Base-by-base conservation (phyloP, 805 yeast genomes). In the Monosporozyma siamensis region DNA sequence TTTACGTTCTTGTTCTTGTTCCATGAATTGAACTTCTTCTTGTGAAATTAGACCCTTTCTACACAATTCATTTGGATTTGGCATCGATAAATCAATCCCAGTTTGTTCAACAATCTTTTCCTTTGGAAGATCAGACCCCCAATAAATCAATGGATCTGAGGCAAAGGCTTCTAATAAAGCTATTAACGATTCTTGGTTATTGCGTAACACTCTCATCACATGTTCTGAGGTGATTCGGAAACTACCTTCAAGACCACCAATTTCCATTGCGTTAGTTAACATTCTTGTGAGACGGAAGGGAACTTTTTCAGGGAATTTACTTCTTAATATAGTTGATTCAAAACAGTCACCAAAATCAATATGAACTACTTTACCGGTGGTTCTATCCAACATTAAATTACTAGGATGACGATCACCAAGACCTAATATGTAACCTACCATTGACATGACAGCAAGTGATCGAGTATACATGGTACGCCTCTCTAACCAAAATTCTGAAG, bases 301-400 rank as follows among this genome's bases (percentile, higher is more conserved):
- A 20, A 92, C 98, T 61, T 89, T 90, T 56, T 92, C 99, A 0
- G 99, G 99, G 62, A 84, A 94, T 59, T 92, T 92, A 53, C 94
- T 98, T 51, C 99, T 77, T 47, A 92, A 66, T 39, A 90, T 88
- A 0, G 99, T 98, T 2, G 97, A 96, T 61, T 92, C 99, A 57
- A 92, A 92, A 74, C 99, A 92, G 61, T 92, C 99, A 51, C 98
- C 99, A 65, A 90, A 92, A 71, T 92, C 99, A 64, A 92, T 90
- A 59, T 92, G 99, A 30, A 92, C 76, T 40, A 92, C 96, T 56
- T 90, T 88, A 47, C 99, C 99, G 0, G 97, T 87, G 39, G 82
- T 76, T 48, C 96, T 70, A 61, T 90, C 95, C 65, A 92, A 75
- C 97, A 92, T 86, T 65, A 92, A 72, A 58, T 92, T 92, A 24